A percentile compares a stretch with the other conserved stretches of the same genome.
These are phyloP conservation scores for Cucurbita ficifolia DNA, from an alignment of 306 rosid genomes.

Conservation along the genomic window DNA sequence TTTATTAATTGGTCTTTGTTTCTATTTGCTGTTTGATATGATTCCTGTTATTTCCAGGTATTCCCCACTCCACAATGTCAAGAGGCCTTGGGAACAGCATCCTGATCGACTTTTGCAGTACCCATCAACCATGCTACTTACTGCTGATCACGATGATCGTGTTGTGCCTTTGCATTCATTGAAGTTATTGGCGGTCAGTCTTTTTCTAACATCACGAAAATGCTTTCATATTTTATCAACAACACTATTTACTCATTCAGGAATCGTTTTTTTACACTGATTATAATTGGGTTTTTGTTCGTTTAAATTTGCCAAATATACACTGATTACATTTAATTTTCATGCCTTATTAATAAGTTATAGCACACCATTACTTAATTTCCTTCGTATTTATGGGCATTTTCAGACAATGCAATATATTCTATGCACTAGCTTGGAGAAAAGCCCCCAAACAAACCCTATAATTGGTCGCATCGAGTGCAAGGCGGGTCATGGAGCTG, in stretches of 20 bases:
- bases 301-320: not conserved
- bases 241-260: not conserved
- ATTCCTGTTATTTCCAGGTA: constrained; percentile 32
- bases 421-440: constrained; percentile 51
- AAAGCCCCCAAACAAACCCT: constrained; percentile 76
- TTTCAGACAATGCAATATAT: constrained; percentile 64
- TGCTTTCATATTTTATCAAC: not conserved
- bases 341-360: not conserved
- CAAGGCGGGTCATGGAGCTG: constrained; percentile 78
- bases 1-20: not conserved
- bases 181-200: constrained; percentile 78
- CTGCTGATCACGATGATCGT: constrained; percentile 98
- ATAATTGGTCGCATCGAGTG: constrained; percentile 87
- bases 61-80: constrained; percentile 87
- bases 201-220: not conserved
- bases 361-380: not conserved
- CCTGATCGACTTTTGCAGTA: constrained; percentile 40
- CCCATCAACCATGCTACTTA: constrained; percentile 81
- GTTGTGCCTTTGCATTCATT: constrained; percentile 84
- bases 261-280: not conserved
- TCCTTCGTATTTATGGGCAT: not conserved
- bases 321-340: not conserved
- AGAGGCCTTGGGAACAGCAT: constrained; percentile 73
- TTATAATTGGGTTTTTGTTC: too few relatives aligned
- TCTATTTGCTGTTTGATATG: not conserved